Percentiles rank a stretch among this genome's conserved stretches.
Conservation (phyloP, 306 rosid species). For the Myrica gale region DNA sequence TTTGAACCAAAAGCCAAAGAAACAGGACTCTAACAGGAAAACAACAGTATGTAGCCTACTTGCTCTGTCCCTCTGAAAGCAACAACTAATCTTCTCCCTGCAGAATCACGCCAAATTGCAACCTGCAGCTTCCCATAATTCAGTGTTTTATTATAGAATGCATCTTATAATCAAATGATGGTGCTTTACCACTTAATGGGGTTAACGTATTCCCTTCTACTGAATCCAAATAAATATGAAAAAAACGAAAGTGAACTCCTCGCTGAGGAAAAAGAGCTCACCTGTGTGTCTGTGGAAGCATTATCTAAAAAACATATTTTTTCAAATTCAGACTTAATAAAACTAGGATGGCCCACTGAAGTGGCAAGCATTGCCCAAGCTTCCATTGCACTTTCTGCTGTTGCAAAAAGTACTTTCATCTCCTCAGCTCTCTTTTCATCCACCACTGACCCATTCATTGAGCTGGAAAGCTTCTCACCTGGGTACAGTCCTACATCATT, state of each 20-base stretch:
- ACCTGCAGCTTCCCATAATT: slow-evolving; percentile 54
- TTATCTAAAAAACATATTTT: slow-evolving; percentile 88
- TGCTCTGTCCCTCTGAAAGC: slow-evolving; percentile 98
- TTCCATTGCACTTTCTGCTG: slow-evolving; percentile 95
- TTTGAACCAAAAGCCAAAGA: slow-evolving; percentile 13
- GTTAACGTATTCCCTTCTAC: slow-evolving; percentile 9
- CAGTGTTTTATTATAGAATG: slow-evolving; percentile 29
- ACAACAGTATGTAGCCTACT: slow-evolving; percentile 44
- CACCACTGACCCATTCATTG: slow-evolving; percentile 41
- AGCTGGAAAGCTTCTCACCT: slow-evolving; percentile 38
- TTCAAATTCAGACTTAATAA: slow-evolving; percentile 91
- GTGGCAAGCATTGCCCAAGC: slow-evolving; percentile 99
- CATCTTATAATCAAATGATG: slow-evolving; percentile 13
- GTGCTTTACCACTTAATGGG: slow-evolving; percentile 9
- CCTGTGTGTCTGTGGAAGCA: slow-evolving; percentile 87
- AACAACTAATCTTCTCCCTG: slow-evolving; percentile 68
- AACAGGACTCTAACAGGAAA: slow-evolving; percentile 17
- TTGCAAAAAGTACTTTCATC: slow-evolving; percentile 78
- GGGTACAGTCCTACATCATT: slow-evolving; percentile 27
- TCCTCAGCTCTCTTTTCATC: slow-evolving; percentile 71
- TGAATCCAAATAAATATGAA: slow-evolving; percentile 10
- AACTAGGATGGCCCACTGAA: slow-evolving; percentile 89
- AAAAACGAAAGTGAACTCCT: slow-evolving; percentile 17
- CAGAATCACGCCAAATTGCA: slow-evolving; percentile 92
- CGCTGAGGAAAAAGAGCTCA: slow-evolving; percentile 33